Conservation (phyloP, 116 monocot genomes). For the Thalassia testudinum region DNA sequence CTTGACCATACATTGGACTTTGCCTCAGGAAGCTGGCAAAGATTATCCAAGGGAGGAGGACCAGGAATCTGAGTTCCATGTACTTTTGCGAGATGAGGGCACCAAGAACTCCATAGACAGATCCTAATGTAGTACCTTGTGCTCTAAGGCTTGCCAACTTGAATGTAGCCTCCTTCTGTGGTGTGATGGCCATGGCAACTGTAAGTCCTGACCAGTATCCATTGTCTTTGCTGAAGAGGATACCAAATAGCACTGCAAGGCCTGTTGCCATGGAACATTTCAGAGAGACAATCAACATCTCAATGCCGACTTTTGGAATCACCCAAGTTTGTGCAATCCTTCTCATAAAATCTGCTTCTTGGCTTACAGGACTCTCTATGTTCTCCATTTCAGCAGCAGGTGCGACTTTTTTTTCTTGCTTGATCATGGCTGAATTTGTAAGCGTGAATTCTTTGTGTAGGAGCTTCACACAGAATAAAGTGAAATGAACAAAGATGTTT, state of each 20-base stretch:
- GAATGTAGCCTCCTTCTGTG: slow-evolving; percentile 36
- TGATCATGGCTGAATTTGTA: background rate
- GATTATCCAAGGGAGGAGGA: slow-evolving; percentile 42
- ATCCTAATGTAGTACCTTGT: slow-evolving; percentile 53
- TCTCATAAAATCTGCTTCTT: slow-evolving; percentile 1
- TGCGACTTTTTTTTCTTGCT: slow-evolving; percentile 17
- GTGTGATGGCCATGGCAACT: slow-evolving; percentile 34
- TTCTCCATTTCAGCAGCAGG: slow-evolving; percentile 5
- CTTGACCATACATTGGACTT: slow-evolving; percentile 39
- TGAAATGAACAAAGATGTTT: slow-evolving; percentile 33
- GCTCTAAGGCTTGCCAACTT: slow-evolving; percentile 36
- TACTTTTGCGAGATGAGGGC: slow-evolving; percentile 26
- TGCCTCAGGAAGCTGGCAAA: slow-evolving; percentile 42
- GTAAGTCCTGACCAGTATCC: slow-evolving; percentile 52
- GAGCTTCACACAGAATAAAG: slow-evolving; percentile 37
- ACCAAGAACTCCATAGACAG: slow-evolving; percentile 40
- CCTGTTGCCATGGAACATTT: slow-evolving; percentile 37
- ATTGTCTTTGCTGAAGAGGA: slow-evolving; percentile 28
- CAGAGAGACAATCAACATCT: slow-evolving; percentile 21
- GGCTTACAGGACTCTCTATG: background rate
- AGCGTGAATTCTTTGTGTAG: slow-evolving; percentile 5
- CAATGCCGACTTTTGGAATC: slow-evolving; percentile 4
- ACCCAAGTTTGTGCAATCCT: background rate
- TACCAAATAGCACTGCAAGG: slow-evolving; percentile 34
- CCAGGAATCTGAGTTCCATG: slow-evolving; percentile 35